Base-by-base conservation (phyloP, 768 basidiomycete species). In the Leccinum imitatum region DNA sequence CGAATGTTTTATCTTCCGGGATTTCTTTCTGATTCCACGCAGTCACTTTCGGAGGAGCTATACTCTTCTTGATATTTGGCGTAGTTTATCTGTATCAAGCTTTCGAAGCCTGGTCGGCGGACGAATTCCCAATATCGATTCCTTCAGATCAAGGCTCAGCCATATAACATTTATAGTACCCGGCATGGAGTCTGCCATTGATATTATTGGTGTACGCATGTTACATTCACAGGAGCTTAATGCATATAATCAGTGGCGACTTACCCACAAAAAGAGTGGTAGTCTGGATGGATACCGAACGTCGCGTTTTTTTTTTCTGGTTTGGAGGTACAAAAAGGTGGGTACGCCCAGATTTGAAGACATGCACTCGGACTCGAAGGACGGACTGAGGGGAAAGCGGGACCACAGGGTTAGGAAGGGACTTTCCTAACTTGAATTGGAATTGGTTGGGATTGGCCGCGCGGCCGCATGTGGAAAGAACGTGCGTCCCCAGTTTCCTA, bases 1-100 rank as follows among this genome's bases (percentile, higher is more conserved):
- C 56, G 35, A 21, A 7, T 50, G 50, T 19, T 46, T 21, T 41
- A 8, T n/a, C 58, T 55, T 59, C 10, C 4, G 11, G 14, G 7
- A 6, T 41, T 41, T 13, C 33, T 25, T 41, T 41, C 41, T 27
- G 13, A 35, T 37, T 31, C n/a, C 17, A 4, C 25, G n/a, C 58
- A 95, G 93, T 95, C 44, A 95, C 94, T 0, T 79, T 91, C 27
- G 86, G 87, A 51, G 93, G 92, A n/a, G 85, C 91, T 0, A 72
- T 78, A 5, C 84, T 95, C 8, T 95, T 97, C 81, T 75, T 95
- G 41, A 71, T 94, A 31, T 97, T 97, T 67, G 87, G 91, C 7
- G 69, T 90, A 52, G 79, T 93, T 62, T 93, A 93, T 75, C 78
- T 91, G 46, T 84, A 84, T 66, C 88, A 90, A 68, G 83, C 86